Evolutionary conservation across 495 filamentous ascomycete genomes (phyloP), one percentile per base, ranked within the genome.

Genomic region (Haplographium delicatum): DNA sequence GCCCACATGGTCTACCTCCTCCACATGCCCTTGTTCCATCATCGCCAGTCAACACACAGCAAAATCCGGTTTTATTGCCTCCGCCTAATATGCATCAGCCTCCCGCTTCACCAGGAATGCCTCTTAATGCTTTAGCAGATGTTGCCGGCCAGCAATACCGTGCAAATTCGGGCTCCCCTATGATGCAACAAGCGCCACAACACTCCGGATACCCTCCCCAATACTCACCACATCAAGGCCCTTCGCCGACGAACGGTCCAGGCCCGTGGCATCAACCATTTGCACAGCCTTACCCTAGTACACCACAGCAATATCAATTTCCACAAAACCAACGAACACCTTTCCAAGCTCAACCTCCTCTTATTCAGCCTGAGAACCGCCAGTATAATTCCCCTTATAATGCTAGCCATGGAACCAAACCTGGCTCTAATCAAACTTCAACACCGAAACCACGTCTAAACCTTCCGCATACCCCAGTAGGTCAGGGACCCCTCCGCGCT

Each of bases 191-290:
- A 39, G 38, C 63, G 62, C 51, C 53, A 60, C 31, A 49, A 53
- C 44, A 60, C 62, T 37, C 26, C 51, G 38, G 55, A 18, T 64
- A 60, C 34, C 48, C 20, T 15, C 51, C 33, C 22, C 49, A 46
- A 22, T 51, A 54, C 23, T 23, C 46, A 8, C 37, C 41, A 5
- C 43, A 43, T n/a, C 58, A 57, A 33, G 44, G 54, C 24, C 38
- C 48, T 15, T 42, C 22, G 3, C 38, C 57, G 27, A 20, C 23
- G 1, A 51, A 49, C 44, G 51, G 88, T 62, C 82, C 84, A 85
- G 48, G 47, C 2, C 59, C 58, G 38, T 57, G 54, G 47, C 40
- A 48, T 15, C 50, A 47, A 11, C 46, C 42, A 39, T 35, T 26
- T 27, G 10, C 31, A 15, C 49, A 23, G 10, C 50, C 53, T 6